These are phyloP conservation scores for Allium cepa DNA, from an alignment of 106 monocot genomes.

Conservation along the genomic window DNA sequence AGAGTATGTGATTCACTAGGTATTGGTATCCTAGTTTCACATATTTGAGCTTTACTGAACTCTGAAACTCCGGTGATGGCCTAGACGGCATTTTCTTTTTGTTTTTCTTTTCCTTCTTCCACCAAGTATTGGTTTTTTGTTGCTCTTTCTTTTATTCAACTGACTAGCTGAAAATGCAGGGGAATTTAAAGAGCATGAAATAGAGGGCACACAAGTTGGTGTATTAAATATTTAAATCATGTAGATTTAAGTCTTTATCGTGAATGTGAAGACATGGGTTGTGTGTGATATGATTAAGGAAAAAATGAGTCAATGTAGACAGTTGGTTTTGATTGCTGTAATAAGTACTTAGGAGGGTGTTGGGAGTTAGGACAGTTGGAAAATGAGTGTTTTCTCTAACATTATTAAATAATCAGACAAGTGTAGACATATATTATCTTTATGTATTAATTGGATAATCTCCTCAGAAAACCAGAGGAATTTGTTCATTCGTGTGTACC, in stretches of 20 bases:
- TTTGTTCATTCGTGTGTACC: no score
- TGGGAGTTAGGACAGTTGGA: slow-evolving; percentile 5
- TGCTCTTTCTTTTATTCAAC: background rate
- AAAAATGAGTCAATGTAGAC: background rate
- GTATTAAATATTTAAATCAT: background rate
- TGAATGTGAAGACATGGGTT: background rate
- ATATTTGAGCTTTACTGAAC: slow-evolving; percentile 9
- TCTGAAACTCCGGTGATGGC: slow-evolving; percentile 1
- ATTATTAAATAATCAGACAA: no score
- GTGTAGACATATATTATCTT: no score
- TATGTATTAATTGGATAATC: no score
- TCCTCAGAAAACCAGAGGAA: no score
- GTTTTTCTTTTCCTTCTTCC: background rate
- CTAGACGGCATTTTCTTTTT: background rate
- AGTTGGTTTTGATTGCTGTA: background rate
- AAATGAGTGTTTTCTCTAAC: background rate
- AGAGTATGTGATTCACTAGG: slow-evolving; percentile 11
- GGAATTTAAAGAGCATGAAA: slow-evolving; percentile 4
- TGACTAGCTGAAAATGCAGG: background rate
- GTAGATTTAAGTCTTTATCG: background rate
- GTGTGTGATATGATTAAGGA: background rate
- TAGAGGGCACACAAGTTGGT: background rate
- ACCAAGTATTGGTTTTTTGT: background rate
- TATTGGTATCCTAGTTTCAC: slow-evolving; percentile 10
- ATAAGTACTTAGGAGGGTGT: background rate